Evolutionary conservation across 1,284 basidiomycete genomes (phyloP).

Genomic region (Melampsora abietis-canadensis): DNA sequence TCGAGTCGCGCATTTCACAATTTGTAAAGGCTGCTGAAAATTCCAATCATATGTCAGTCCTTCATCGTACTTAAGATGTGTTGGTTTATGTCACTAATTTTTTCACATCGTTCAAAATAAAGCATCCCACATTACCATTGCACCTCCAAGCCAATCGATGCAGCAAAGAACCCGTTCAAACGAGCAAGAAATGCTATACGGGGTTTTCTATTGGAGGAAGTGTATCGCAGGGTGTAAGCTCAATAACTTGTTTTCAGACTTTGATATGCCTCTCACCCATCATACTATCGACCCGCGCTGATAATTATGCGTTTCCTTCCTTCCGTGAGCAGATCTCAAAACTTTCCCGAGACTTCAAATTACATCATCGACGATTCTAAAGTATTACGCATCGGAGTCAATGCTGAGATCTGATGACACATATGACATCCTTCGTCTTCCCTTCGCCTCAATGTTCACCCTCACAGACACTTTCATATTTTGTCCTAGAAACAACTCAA

Average conservation of each 20-base stretch:
- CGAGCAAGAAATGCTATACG: slow-evolving; percentile 57
- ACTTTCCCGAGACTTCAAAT: slow-evolving; percentile 37
- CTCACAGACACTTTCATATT: too few species aligned
- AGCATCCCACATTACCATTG: slow-evolving; percentile 65
- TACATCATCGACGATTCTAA: slow-evolving; percentile 43
- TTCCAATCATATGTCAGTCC: slow-evolving; percentile 42
- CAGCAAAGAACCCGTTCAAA: slow-evolving; percentile 51
- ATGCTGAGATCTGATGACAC: slow-evolving; percentile 38
- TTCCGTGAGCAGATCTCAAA: slow-evolving; percentile 30
- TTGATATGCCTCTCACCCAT: not conserved
- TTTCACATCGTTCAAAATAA: not conserved
- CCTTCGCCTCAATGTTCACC: too few species aligned
- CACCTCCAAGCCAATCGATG: slow-evolving; percentile 55
- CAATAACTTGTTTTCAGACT: not conserved
- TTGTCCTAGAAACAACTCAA: too few species aligned
- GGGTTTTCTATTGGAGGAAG: slow-evolving; percentile 59
- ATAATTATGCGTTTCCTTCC: not conserved
- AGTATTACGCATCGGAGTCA: slow-evolving; percentile 43
- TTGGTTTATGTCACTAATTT: not conserved
- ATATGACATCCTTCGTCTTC: too few species aligned
- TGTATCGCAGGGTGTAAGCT: slow-evolving; percentile 60
- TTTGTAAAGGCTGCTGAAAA: slow-evolving; percentile 41
- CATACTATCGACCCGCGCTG: not conserved
- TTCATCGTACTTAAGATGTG: slow-evolving; percentile 8
- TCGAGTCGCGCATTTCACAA: slow-evolving; percentile 27